These are phyloP conservation scores for Cymbopogon citratus DNA, from an alignment of 176 grass and related monocot species.

Conservation along the genomic window DNA sequence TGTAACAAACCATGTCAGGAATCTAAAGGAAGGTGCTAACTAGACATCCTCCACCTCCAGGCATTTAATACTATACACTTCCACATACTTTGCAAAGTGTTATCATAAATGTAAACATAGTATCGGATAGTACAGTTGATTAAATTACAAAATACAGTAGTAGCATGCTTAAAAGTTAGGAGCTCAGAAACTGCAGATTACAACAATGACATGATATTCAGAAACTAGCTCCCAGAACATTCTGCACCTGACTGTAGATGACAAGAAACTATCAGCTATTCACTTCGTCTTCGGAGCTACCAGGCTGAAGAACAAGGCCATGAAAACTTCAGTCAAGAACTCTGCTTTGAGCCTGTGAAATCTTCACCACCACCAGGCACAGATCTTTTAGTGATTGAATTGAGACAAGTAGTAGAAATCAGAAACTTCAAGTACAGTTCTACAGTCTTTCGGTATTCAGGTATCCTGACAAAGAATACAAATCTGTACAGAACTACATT, in stretches of 20 bases:
- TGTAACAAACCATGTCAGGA: background rate
- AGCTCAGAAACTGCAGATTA: background rate
- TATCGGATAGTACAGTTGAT: background rate
- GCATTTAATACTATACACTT: background rate
- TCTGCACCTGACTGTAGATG: background rate
- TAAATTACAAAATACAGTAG: background rate
- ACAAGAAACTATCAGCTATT: background rate
- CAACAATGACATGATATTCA: background rate
- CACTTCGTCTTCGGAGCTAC: background rate
- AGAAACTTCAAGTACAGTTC: background rate
- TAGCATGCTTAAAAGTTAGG: background rate
- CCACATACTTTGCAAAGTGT: background rate
- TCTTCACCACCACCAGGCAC: background rate
- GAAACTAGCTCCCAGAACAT: background rate
- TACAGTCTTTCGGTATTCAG: background rate
- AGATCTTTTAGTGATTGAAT: slow-evolving; percentile 3
- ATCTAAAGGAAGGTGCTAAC: background rate
- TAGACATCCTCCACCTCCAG: background rate
- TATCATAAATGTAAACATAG: background rate
- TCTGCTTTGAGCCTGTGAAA: background rate
- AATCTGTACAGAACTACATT: slow-evolving; percentile 31
- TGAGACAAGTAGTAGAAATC: background rate
- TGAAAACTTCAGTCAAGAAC: slow-evolving; percentile 8
- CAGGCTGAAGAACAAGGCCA: background rate
- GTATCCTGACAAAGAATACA: slow-evolving; percentile 18